A percentile compares a stretch with the other conserved stretches of the same genome.
Evolutionary conservation across 495 filamentous ascomycete genomes (phyloP).

Genomic region (Tetracladium marchalianum): DNA sequence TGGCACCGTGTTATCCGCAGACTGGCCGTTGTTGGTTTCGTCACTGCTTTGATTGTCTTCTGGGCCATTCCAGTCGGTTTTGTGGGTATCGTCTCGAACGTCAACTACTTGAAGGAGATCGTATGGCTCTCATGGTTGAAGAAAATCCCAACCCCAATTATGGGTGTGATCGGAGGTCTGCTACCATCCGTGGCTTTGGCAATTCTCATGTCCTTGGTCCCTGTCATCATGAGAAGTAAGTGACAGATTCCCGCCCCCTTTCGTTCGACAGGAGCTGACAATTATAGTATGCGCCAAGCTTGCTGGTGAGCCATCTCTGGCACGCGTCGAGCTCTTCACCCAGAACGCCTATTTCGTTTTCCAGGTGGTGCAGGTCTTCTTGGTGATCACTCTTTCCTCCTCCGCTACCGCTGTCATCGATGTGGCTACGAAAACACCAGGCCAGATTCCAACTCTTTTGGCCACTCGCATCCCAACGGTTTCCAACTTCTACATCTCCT

Average conservation of each 20-base stretch:
- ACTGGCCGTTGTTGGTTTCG: constrained; percentile 57
- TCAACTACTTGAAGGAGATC: constrained; percentile 53
- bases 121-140: constrained; percentile 68
- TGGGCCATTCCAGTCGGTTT: constrained; percentile 89
- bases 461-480: constrained; percentile 66
- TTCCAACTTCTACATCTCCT: constrained; percentile 92
- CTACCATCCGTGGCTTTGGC: constrained; percentile 72
- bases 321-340: constrained; percentile 72
- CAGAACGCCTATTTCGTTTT: constrained; percentile 94
- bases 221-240: constrained; percentile 59
- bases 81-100: constrained; percentile 81
- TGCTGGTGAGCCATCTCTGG: constrained; percentile 65
- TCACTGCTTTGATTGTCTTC: constrained; percentile 78
- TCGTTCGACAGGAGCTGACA: constrained; percentile 17
- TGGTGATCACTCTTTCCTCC: constrained; percentile 72
- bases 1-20: constrained; percentile 71
- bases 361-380: constrained; percentile 91
- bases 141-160: constrained; percentile 56
- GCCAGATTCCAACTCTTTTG: constrained; percentile 49
- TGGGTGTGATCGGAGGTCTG: constrained; percentile 78
- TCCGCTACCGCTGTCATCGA: constrained; percentile 57
- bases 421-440: constrained; percentile 56
- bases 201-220: constrained; percentile 82
- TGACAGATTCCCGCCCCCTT: constrained; percentile 18
- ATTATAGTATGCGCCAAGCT: constrained; percentile 53